phyloP scores from a whole-genome alignment of 2,329 filamentous ascomycete genomes.

The Sclerotinia subarctica region DNA sequence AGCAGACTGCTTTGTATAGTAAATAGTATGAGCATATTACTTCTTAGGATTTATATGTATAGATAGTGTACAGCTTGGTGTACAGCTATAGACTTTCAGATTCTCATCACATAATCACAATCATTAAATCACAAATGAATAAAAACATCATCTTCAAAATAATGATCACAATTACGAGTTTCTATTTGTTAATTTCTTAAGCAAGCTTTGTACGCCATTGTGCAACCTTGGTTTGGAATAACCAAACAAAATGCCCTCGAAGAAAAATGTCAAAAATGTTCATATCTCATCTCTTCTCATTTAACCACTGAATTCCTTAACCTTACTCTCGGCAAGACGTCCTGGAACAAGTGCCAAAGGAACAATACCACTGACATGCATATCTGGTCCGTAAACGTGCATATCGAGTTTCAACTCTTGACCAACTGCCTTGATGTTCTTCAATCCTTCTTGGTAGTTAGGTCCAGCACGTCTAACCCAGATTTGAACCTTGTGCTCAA shows the following conservation, averaged over 20 bases:
- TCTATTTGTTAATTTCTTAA: constrained; percentile 35
- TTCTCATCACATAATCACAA: not conserved
- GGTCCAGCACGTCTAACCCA: constrained; percentile 89
- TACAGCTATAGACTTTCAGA: not conserved
- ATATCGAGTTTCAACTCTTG: constrained; percentile 93
- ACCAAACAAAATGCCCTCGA: constrained; percentile 28
- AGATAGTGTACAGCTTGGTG: no score
- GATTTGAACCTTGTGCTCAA: constrained; percentile 97
- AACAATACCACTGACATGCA: constrained; percentile 93
- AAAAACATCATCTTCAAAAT: not conserved
- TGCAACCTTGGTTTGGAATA: constrained; percentile 24
- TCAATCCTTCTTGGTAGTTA: constrained; percentile 99
- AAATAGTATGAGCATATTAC: no score
- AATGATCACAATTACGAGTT: constrained; percentile 33
- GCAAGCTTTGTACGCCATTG: constrained; percentile 33
- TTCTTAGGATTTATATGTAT: no score
- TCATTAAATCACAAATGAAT: not conserved
- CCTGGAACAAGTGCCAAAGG: constrained; percentile 77
- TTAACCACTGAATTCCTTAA: constrained; percentile 53
- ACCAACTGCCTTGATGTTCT: constrained; percentile 98
- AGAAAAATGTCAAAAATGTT: constrained; percentile 26
- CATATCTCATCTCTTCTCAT: constrained; percentile 22
- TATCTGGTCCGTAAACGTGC: constrained; percentile 80
- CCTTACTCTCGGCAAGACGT: constrained; percentile 59
- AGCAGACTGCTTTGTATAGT: no score